Base-by-base conservation (phyloP, 805 yeast species). In the Phaffomyces antillensis region DNA sequence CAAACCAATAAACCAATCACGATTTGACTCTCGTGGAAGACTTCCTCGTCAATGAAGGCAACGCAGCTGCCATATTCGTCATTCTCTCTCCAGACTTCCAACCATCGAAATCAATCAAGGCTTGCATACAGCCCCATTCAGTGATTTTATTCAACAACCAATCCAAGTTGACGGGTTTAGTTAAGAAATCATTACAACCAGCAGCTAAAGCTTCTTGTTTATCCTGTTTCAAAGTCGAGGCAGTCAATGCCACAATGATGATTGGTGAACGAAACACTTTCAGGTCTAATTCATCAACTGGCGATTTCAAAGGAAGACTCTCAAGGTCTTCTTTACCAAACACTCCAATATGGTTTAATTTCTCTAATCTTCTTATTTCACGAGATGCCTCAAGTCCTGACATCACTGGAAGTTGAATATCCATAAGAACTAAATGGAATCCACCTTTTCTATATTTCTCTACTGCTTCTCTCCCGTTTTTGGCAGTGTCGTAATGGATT, bases 61-160 rank as follows among this genome's bases (percentile, higher is more conserved):
- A 41, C 0, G 62, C 62, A 35, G 62, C 61, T 10, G 50, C 36
- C 9, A 58, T 65, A 38, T 66, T 67, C 0, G 72, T 65, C 69
- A 65, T 65, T 55, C 69, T 64, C 44, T 67, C 68, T 10, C 71
- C 71, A 34, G 70, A 68, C 53, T 76, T 79, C 95, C 97, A 93
- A 34, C 95, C 91, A 61, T 93, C 96, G 63, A 85, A 91, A 64
- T 91, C 95, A 61, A 91, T 90, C 41, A 91, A 68, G 1, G 97
- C 97, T 66, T 91, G 99, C 98, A 91, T 91, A 64, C 98, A 91
- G 0, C 99, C 98, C 98, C 98, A 93, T 64, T 91, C 97, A 0
- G 89, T 84, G 42, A 93, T 86, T 65, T 93, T 93, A 59, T 86
- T 87, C 56, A 89, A 86, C 39, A 93, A 70, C 99, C 99, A 93